These are phyloP conservation scores for Hyaloscypha hepaticicola DNA, from an alignment of 495 filamentous ascomycete species.

Conservation along the genomic window DNA sequence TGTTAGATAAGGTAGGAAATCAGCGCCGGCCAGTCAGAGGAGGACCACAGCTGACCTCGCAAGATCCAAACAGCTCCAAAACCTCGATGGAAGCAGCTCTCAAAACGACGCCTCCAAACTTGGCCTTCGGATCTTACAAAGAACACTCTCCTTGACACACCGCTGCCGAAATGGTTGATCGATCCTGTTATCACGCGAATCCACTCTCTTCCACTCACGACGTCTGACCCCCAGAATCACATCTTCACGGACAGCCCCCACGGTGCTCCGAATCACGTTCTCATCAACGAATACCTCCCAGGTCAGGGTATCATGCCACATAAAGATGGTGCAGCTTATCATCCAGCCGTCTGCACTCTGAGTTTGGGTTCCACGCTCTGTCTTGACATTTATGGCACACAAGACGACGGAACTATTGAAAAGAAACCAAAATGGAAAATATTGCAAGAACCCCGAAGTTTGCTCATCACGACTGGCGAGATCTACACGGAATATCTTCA, in stretches of 20 bases:
- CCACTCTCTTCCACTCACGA: constrained; percentile 44
- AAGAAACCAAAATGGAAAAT: constrained; percentile 61
- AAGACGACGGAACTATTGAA: constrained; percentile 47
- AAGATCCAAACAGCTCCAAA: constrained; percentile 61
- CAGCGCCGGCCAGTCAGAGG: neutral
- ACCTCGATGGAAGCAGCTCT: constrained; percentile 80
- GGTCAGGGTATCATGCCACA: constrained; percentile 96
- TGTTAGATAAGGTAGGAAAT: constrained; percentile 64
- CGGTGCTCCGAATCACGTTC: constrained; percentile 77
- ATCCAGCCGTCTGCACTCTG: constrained; percentile 85
- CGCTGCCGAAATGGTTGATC: constrained; percentile 75
- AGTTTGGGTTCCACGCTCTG: constrained; percentile 76
- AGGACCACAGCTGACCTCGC: constrained; percentile 25
- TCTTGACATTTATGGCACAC: constrained; percentile 73
- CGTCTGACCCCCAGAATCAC: constrained; percentile 29
- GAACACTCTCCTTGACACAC: constrained; percentile 71
- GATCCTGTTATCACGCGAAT: constrained; percentile 71
- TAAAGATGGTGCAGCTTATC: constrained; percentile 87
- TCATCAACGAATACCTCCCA: constrained; percentile 87
- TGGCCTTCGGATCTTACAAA: constrained; percentile 75
- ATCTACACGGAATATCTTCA: constrained; percentile 75
- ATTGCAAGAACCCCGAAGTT: constrained; percentile 81
- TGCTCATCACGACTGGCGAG: constrained; percentile 67
- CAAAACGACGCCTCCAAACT: constrained; percentile 84
- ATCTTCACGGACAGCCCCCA: constrained; percentile 77